phyloP scores from a whole-genome alignment of 495 filamentous ascomycete genomes.

The Podospora pseudoanserina region DNA sequence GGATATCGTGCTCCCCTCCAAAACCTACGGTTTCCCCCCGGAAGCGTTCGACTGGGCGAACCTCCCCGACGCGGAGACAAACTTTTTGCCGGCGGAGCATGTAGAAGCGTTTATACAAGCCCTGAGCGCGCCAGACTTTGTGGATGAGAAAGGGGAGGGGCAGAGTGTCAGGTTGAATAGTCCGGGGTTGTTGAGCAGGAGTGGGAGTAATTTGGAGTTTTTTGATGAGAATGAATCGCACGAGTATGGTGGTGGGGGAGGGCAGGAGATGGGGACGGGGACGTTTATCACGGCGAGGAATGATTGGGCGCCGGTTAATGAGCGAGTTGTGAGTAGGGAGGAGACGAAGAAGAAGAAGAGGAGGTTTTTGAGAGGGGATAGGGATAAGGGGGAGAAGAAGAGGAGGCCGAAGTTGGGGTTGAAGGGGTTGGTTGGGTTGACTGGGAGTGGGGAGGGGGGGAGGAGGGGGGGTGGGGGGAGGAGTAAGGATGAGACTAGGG shows the following conservation, averaged over 20 bases:
- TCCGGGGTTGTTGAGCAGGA: constrained; percentile 22
- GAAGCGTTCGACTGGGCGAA: constrained; percentile 44
- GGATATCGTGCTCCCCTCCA: constrained; percentile 27
- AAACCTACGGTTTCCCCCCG: constrained; percentile 45
- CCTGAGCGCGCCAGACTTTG: constrained; percentile 50
- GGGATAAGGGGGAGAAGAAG: constrained; percentile 26
- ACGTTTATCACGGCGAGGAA: constrained; percentile 70
- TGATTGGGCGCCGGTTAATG: constrained; percentile 78
- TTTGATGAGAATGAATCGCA: constrained; percentile 14
- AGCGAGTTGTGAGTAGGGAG: constrained; percentile 44
- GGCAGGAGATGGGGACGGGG: constrained; percentile 9
- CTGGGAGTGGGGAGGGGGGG: constrained; percentile 20
- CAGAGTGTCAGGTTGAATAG: constrained; percentile 27
- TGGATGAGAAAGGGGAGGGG: constrained; percentile 33
- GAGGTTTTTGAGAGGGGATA: constrained; percentile 13
- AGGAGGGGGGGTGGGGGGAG: constrained; percentile 25
- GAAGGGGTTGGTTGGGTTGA: constrained; percentile 16
- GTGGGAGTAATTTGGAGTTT: constrained; percentile 22
- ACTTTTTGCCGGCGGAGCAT: constrained; percentile 60
- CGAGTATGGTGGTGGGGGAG: constrained; percentile 16
- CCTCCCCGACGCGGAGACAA: constrained; percentile 61
- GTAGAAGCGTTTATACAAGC: constrained; percentile 57
- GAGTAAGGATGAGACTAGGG: constrained; percentile 85
- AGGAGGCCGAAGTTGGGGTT: constrained; percentile 11
- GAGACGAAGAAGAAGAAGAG: constrained; percentile 4